Evolutionary conservation across 257 asterid species (phyloP), one percentile per base, ranked within the genome.

Genomic region (Lycium ferocissimum): DNA sequence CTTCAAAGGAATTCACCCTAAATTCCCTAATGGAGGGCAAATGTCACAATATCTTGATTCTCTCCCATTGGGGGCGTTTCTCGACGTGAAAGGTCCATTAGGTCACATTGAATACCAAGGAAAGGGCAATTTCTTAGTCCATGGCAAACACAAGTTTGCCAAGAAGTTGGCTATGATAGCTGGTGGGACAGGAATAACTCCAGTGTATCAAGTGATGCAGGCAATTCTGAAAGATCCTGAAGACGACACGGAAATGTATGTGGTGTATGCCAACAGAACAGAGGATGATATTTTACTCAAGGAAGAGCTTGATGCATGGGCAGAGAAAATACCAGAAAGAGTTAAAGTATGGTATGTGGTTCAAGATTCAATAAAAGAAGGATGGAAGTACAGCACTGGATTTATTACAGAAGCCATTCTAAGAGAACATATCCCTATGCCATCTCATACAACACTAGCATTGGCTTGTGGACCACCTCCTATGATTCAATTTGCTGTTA

Each of bases 381-480:
- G 86, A 1, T 96, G 99, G 99, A 88, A 87, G 49, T 96, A 93
- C 33, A 92, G 96, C 57, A 13, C 89, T 35, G 99, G 99, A 14
- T 89, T 89, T 38, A 85, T 96, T 7, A 90, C 92, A 0, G 98
- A 95, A 86, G 66, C 26, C 8, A 79, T 95, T 0, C 70, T 96
- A 86, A 91, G 94, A 65, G 97, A 92, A 88, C 95, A 96, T 83
- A 87, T 96, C 70, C 98, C 99, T 79, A 81, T 72, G 22, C 84
- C 91, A n/a, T 58, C 94, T 37, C 92, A 89, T 11, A 18, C 85
- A 6, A 73, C 95, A 2, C 80, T 96, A 85, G 99, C 93, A 1
- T 85, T 96, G 87, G 98, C 95, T 0, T 96, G 99, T 45, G 99
- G 99, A 20, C 99, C 99, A 53, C 98, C 99, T 82, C 94, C 98